These are phyloP conservation scores for Plectranthus barbatus DNA, from an alignment of 257 asterid genomes.

Conservation along the genomic window DNA sequence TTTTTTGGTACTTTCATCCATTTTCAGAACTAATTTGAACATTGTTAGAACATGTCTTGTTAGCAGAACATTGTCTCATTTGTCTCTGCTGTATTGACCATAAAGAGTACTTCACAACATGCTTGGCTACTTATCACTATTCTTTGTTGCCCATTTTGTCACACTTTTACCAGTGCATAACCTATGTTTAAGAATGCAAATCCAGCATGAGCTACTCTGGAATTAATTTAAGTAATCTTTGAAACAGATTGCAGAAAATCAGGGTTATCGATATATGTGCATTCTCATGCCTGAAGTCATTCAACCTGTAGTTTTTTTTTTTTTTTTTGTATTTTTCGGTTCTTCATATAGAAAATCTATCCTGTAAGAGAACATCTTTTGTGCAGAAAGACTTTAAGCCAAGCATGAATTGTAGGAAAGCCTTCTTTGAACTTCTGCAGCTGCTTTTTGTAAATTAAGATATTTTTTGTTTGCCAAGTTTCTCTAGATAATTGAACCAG, in stretches of 20 bases:
- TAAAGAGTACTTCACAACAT: too few relatives aligned
- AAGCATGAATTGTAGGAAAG: background rate
- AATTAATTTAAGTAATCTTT: background rate
- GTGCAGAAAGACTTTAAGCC: background rate
- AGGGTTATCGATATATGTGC: background rate
- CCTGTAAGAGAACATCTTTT: background rate
- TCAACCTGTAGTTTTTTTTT: background rate
- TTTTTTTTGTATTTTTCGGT: background rate
- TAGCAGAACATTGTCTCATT: too few relatives aligned
- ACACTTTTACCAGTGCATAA: too few relatives aligned
- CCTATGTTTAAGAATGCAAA: too few relatives aligned
- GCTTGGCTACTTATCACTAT: too few relatives aligned
- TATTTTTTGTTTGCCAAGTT: background rate
- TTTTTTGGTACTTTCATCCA: too few relatives aligned
- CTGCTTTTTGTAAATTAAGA: background rate
- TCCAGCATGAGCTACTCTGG: background rate
- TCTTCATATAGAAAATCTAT: too few relatives aligned
- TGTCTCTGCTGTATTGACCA: too few relatives aligned
- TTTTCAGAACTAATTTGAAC: too few relatives aligned
- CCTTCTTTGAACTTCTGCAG: background rate
- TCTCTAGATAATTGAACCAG: background rate
- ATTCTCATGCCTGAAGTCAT: background rate
- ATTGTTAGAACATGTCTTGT: too few relatives aligned
- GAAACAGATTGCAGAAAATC: background rate
- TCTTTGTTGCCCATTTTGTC: too few relatives aligned